phyloP scores from a whole-genome alignment of 768 basidiomycete species.

The Russula earlei region DNA sequence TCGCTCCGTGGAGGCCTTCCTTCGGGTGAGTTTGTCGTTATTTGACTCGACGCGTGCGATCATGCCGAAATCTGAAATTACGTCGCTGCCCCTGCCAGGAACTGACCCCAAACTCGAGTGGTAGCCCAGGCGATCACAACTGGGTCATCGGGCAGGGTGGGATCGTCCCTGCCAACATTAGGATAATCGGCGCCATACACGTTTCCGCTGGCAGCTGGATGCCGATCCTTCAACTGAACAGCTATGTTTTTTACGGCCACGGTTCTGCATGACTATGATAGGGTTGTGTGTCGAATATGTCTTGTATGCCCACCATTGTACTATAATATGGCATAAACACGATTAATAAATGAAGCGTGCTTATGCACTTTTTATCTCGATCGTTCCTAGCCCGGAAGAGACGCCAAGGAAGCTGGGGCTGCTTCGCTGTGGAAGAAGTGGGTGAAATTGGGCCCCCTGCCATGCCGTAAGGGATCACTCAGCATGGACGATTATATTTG shows the following conservation, averaged over 20 bases:
- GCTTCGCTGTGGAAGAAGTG: too few species aligned
- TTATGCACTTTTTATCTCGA: too few species aligned
- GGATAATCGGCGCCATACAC: slow-evolving; percentile 9
- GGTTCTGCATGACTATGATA: neutral
- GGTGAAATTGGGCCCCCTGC: too few species aligned
- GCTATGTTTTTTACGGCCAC: neutral
- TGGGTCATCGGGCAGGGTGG: slow-evolving; percentile 4
- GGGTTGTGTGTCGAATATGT: neutral
- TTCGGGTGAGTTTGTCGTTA: neutral
- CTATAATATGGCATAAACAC: too few species aligned
- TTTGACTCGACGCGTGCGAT: neutral
- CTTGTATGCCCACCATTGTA: too few species aligned
- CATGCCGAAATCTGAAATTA: neutral
- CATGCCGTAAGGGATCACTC: too few species aligned
- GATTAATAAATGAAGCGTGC: too few species aligned
- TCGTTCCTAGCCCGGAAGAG: too few species aligned
- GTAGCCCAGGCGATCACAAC: neutral
- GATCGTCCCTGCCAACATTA: neutral
- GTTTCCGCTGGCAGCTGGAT: slow-evolving; percentile 16
- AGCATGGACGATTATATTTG: too few species aligned
- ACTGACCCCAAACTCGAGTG: neutral
- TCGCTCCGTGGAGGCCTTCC: slow-evolving; percentile 10
- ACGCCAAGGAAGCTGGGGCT: too few species aligned
- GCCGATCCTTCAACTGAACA: slow-evolving; percentile 13
- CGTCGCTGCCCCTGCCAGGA: neutral